Evolutionary conservation across 164 flowering plant genomes (phyloP).

Genomic region (Chimonanthus salicifolius): DNA sequence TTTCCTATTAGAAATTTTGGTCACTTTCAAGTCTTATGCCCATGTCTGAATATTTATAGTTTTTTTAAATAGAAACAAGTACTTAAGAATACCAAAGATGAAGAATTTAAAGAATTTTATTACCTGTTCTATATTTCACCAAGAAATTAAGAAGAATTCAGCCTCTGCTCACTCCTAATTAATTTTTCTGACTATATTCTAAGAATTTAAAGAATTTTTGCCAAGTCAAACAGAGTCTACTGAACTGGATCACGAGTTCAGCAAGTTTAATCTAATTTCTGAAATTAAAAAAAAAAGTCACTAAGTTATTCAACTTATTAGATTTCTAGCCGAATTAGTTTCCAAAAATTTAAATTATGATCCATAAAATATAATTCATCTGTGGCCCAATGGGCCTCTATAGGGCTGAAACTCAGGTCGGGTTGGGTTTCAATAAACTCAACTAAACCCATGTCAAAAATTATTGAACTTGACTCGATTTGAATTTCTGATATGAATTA

Average conservation of each 20-base stretch:
- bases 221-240: neutral
- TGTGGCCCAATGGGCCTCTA: neutral
- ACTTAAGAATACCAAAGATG: neutral
- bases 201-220: too few species aligned
- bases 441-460: too few species aligned
- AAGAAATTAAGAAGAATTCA: neutral
- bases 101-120: too few species aligned
- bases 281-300: too few species aligned
- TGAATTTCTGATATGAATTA: too few species aligned
- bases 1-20: neutral
- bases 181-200: too few species aligned
- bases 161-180: neutral
- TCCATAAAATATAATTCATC: neutral
- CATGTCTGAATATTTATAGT: too few species aligned
- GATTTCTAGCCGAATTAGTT: neutral
- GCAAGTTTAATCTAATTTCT: too few species aligned
- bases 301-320: too few species aligned
- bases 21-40: neutral
- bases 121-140: neutral
- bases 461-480: neutral
- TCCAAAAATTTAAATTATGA: neutral
- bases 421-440: too few species aligned
- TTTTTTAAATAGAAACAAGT: neutral
- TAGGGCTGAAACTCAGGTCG: too few species aligned
- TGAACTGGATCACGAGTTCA: neutral